phyloP scores from a whole-genome alignment of 2,329 filamentous ascomycete genomes.

The Aspergillus sp. region DNA sequence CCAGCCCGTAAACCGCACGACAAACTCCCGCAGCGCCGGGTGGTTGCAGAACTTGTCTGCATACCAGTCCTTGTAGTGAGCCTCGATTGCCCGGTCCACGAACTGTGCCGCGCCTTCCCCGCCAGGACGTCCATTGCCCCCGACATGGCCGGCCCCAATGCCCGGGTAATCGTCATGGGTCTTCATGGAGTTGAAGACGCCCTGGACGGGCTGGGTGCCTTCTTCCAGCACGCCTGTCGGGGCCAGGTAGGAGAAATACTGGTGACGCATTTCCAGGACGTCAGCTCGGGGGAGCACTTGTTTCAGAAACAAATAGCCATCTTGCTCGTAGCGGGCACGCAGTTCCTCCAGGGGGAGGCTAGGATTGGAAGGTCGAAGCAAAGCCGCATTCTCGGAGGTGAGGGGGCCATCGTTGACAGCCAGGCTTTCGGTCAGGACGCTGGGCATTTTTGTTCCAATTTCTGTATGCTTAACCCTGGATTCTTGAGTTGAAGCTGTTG shows the following conservation, averaged over 20 bases:
- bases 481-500: too few species aligned
- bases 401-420: constrained; percentile 43
- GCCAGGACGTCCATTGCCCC: constrained; percentile 40
- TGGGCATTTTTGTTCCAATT: constrained; percentile 11
- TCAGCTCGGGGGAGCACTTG: constrained; percentile 46
- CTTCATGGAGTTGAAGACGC: constrained; percentile 44
- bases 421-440: constrained; percentile 17
- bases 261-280: constrained; percentile 44
- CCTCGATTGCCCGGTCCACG: constrained; percentile 46
- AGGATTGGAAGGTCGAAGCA: constrained; percentile 38
- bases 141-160: constrained; percentile 45
- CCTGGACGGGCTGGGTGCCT: constrained; percentile 44
- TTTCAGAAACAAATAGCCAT: constrained; percentile 52
- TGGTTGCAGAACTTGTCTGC: constrained; percentile 49
- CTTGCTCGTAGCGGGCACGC: constrained; percentile 37
- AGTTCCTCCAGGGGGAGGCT: constrained; percentile 42
- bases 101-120: constrained; percentile 38
- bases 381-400: constrained; percentile 35
- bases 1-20: constrained; percentile 49
- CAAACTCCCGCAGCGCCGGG: constrained; percentile 42
- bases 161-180: constrained; percentile 41
- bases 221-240: constrained; percentile 51
- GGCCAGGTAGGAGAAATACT: constrained; percentile 48
- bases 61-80: constrained; percentile 48
- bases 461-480: too few species aligned